A percentile compares a stretch with the other conserved stretches of the same genome.
phyloP scores from a whole-genome alignment of 2,329 filamentous ascomycete species.

The Microcyclospora pomicola region DNA sequence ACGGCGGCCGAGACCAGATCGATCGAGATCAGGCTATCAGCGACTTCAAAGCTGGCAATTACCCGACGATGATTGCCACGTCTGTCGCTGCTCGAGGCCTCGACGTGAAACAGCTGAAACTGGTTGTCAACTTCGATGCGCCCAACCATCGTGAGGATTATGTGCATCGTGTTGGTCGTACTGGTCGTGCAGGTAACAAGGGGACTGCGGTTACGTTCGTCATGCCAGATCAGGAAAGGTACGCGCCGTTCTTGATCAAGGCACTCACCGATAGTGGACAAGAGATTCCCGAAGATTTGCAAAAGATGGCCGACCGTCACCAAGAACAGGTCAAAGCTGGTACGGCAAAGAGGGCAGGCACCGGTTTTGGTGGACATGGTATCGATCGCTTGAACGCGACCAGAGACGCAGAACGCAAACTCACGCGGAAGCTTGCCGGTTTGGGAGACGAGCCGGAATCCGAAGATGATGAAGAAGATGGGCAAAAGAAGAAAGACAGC shows the following conservation, averaged over 20 bases:
- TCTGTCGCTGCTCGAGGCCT: conserved; percentile 89
- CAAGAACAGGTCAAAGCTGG: conserved; percentile 84
- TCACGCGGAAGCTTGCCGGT: conserved; percentile 80
- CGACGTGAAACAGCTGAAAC: conserved; percentile 88
- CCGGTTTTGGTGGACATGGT: conserved; percentile 89
- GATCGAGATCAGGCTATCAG: conserved; percentile 85
- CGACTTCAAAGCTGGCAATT: conserved; percentile 83
- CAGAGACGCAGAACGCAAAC: conserved; percentile 70
- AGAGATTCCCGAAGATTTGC: conserved; percentile 56
- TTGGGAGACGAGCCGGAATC: conserved; percentile 76
- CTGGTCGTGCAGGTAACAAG: conserved; percentile 84
- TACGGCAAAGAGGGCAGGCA: conserved; percentile 69
- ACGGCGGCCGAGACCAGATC: conserved; percentile 85
- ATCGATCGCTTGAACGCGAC: conserved; percentile 84
- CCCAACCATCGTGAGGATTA: conserved; percentile 95
- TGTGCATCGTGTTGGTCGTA: conserved; percentile 85
- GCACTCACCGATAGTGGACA: conserved; percentile 87
- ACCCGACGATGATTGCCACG: conserved; percentile 84
- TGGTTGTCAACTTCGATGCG: conserved; percentile 90
- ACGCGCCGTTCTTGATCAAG: conserved; percentile 74
- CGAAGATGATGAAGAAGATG: conserved; percentile 55
- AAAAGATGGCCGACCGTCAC: conserved; percentile 52
- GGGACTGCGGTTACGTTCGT: conserved; percentile 92
- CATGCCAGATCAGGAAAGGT: conserved; percentile 82
- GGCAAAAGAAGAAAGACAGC: conserved; percentile 35